Base-by-base conservation (phyloP, 225 moss, liverwort and hornwort species). In the Straminergon stramineum region DNA sequence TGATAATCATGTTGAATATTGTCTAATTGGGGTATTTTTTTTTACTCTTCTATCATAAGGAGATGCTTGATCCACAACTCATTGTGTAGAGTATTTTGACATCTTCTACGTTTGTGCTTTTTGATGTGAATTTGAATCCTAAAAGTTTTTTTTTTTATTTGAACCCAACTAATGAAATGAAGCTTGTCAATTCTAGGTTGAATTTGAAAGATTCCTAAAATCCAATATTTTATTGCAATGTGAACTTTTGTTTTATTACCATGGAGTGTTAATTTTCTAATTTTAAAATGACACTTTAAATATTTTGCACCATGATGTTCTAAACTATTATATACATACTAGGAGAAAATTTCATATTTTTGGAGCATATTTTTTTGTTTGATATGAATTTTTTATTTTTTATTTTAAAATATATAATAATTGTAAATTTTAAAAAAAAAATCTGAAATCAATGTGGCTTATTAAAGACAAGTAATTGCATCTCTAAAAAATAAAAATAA, bases 251-350 rank as follows among this genome's bases (percentile, higher is more conserved):
- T 31, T 7, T 0, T 8, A 51, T 7, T 20, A 32, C 2, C 19
- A 31, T 31, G 0, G 7, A 51, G 2, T 17, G 1, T 0, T 31
- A 0, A 31, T 19, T 19, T 32, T 32, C 0, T 7, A 19, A 32
- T 31, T 30, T 17, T 74, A 32, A 0, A 75, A 51, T 51, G 18
- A 20, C 0, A 20, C 0, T 0, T 0, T 28, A 19, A 51, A 32
- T 31, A 31, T 19, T 75, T 22, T 35, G 3, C 1, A 22, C 5
- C 3, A 35, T 53, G 2, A 77, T 77, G 22, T 34, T 34, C 4
- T 8, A 77, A 77, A 22, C 5, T 53, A 53, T 53, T 53, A 35
- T 15, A 0, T 35, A 53, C 8, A 53, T 53, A 22, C 23, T 8
- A 13, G 3, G 1, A 13, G 3, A 53, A 21, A 52, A 13, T 2